These are phyloP conservation scores for Penicillium coffeae DNA, from an alignment of 495 filamentous ascomycete species.

Conservation along the genomic window DNA sequence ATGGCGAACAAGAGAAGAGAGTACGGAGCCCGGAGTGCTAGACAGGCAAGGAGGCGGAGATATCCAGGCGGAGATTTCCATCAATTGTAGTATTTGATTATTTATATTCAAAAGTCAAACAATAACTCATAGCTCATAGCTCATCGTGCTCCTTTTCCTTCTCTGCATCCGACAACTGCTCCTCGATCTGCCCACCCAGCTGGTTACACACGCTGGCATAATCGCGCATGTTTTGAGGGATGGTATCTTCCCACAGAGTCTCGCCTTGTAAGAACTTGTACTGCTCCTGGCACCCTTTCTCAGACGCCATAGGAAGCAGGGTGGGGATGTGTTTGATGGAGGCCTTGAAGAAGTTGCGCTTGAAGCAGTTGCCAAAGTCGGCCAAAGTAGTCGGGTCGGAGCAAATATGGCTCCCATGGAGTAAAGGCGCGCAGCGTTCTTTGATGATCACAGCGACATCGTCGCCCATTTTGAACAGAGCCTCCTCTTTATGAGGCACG, in stretches of 20 bases:
- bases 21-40: too few relatives aligned
- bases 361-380: slow-evolving; percentile 43
- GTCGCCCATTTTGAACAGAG: slow-evolving; percentile 37
- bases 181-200: slow-evolving; percentile 4
- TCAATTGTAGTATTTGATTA: not conserved
- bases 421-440: slow-evolving; percentile 29
- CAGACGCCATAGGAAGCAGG: slow-evolving; percentile 38
- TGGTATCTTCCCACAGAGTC: slow-evolving; percentile 37
- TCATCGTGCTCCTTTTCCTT: not conserved
- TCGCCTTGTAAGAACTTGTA: slow-evolving; percentile 32
- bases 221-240: slow-evolving; percentile 42
- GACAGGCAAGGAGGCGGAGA: too few relatives aligned
- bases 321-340: slow-evolving; percentile 30
- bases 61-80: too few relatives aligned
- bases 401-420: slow-evolving; percentile 37
- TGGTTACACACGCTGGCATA: slow-evolving; percentile 38
- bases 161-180: not conserved
- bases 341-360: slow-evolving; percentile 36
- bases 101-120: not conserved
- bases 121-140: too few relatives aligned
- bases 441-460: slow-evolving; percentile 41
- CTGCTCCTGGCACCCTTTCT: slow-evolving; percentile 35
- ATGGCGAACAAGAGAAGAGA: too few relatives aligned
- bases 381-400: slow-evolving; percentile 32
- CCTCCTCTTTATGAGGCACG: slow-evolving; percentile 31